phyloP scores from a whole-genome alignment of 257 asterid genomes.

The Solanum lycopersicoides region DNA sequence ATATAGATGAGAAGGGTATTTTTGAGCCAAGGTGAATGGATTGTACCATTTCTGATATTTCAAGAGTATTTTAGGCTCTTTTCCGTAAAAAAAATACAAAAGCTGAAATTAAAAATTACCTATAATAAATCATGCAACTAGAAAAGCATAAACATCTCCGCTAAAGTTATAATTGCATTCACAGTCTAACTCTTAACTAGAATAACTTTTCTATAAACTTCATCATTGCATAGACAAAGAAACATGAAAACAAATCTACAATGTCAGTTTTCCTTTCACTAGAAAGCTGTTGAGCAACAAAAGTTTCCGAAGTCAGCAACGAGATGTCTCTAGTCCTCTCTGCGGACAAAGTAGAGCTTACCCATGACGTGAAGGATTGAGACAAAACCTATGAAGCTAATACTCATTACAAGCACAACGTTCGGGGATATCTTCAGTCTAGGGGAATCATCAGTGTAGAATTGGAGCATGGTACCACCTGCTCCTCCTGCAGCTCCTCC shows the following conservation, averaged over 20 bases:
- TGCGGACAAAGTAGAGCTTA: conserved; percentile 7
- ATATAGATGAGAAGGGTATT: too few species aligned
- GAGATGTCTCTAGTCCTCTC: neutral
- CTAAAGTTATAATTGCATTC: neutral
- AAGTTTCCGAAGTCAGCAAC: neutral
- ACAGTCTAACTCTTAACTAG: neutral
- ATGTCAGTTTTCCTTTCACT: neutral
- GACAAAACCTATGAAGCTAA: conserved; percentile 10
- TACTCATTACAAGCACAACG: conserved; percentile 9
- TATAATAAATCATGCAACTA: too few species aligned
- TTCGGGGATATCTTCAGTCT: conserved; percentile 12
- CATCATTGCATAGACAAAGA: neutral
- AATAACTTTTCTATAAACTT: neutral
- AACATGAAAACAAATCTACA: neutral
- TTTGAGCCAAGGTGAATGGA: too few species aligned
- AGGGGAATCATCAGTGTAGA: conserved; percentile 14
- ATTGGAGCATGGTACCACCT: conserved; percentile 8
- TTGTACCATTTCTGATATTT: too few species aligned
- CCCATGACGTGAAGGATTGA: conserved; percentile 11
- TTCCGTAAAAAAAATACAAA: too few species aligned
- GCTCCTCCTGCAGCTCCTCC: conserved; percentile 1
- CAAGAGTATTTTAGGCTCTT: too few species aligned
- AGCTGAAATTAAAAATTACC: too few species aligned
- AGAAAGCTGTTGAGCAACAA: neutral
- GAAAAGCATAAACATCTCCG: neutral